Conservation (phyloP, 1,284 basidiomycete species). For the Cryptococcus amylolentus region DNA sequence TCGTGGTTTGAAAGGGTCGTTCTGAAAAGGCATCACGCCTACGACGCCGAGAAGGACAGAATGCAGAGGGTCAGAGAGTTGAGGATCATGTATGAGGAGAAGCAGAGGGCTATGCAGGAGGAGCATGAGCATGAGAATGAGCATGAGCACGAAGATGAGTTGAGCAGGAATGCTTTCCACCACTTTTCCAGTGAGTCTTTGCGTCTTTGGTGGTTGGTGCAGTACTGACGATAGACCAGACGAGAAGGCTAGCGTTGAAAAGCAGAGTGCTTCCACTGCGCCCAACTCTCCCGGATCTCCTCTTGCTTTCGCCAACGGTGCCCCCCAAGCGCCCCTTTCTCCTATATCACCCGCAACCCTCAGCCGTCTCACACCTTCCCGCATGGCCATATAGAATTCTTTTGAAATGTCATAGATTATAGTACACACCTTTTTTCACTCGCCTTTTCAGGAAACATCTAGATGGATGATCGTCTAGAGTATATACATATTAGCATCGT, state of each 20-base stretch:
- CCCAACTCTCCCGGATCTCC: background rate
- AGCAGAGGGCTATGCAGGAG: constrained; percentile 19
- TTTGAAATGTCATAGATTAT: no score
- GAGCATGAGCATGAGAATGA: constrained; percentile 23
- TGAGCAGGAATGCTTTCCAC: constrained; percentile 19
- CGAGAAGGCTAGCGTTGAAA: background rate
- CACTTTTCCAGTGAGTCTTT: constrained; percentile 24
- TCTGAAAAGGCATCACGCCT: constrained; percentile 53
- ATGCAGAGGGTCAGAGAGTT: constrained; percentile 54
- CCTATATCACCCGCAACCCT: constrained; percentile 1
- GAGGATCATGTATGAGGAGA: constrained; percentile 48
- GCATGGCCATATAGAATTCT: background rate
- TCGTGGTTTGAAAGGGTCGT: constrained; percentile 53
- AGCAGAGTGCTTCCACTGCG: background rate
- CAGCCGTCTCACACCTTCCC: constrained; percentile 1
- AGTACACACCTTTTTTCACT: no score
- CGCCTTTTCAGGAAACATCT: no score
- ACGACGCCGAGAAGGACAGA: constrained; percentile 55
- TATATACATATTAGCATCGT: no score
- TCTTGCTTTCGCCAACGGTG: background rate
- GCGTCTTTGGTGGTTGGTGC: background rate
- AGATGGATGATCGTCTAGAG: no score
- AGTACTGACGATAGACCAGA: background rate
- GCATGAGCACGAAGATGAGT: constrained; percentile 28
- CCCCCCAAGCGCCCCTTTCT: background rate